phyloP scores from a whole-genome alignment of 2,329 filamentous ascomycete genomes.

The Gnomoniopsis sp. region DNA sequence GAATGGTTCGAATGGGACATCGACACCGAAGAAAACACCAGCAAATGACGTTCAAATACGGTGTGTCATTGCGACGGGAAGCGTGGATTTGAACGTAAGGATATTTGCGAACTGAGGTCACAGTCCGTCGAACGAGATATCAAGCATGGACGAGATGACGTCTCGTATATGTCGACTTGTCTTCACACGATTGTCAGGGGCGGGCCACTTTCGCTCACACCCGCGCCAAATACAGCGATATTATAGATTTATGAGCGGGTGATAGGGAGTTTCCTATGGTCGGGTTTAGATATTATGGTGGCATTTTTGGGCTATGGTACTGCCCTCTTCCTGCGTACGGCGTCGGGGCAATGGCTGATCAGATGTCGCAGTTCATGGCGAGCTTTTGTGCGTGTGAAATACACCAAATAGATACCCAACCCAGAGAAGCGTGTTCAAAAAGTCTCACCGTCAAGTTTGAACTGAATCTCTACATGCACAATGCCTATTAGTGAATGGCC shows the following conservation, averaged over 20 bases:
- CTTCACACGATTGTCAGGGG: background rate
- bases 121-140: background rate
- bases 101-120: conserved; percentile 62
- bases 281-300: background rate
- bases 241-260: background rate
- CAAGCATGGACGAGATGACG: background rate
- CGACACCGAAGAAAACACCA: conserved; percentile 41
- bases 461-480: no score
- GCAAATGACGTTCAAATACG: conserved; percentile 62
- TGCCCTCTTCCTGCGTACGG: background rate
- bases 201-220: no score
- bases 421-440: background rate
- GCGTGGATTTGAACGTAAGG: conserved; percentile 76
- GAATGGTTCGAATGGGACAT: conserved; percentile 35
- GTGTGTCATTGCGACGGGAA: conserved; percentile 83
- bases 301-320: background rate
- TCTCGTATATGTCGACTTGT: background rate
- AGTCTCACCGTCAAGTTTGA: no score
- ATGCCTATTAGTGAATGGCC: no score
- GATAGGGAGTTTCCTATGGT: conserved; percentile 2
- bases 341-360: conserved; percentile 7
- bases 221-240: no score
- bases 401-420: conserved; percentile 13
- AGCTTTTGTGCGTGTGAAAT: background rate
- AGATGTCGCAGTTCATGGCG: background rate